Evolutionary conservation across 2,329 filamentous ascomycete species (phyloP).

Genomic region (Falciphora oryzae): DNA sequence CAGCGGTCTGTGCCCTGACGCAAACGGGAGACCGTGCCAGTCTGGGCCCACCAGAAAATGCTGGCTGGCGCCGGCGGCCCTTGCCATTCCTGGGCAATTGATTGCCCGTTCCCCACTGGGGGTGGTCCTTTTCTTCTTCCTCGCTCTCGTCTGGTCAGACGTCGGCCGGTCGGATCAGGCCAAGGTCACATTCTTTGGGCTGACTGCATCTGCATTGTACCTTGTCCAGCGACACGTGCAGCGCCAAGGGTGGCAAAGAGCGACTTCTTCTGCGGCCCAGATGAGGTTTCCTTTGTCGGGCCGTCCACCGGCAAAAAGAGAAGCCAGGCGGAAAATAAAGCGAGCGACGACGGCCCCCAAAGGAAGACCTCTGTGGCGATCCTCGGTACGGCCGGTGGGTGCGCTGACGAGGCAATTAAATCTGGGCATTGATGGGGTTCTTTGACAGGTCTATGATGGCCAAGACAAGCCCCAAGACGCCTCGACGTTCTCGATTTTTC

Average conservation of each 20-base stretch:
- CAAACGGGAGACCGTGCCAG: neutral
- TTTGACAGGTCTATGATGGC: neutral
- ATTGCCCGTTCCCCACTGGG: neutral
- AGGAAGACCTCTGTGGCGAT: neutral
- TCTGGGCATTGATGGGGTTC: neutral
- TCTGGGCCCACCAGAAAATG: too few species aligned
- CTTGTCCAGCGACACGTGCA: neutral
- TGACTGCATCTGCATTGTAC: neutral
- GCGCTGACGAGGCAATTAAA: neutral
- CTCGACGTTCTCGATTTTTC: too few species aligned
- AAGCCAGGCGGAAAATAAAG: neutral
- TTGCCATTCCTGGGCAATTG: neutral
- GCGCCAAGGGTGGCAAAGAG: neutral
- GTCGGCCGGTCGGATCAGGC: neutral
- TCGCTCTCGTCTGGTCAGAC: too few species aligned
- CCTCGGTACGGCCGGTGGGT: neutral
- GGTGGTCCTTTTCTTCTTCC: too few species aligned
- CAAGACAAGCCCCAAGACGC: too few species aligned
- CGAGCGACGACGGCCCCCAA: neutral
- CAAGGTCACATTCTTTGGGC: neutral
- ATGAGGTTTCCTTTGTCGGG: neutral
- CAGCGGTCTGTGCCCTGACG: neutral
- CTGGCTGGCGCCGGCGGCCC: neutral
- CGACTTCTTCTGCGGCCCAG: neutral
- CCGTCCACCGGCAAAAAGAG: neutral